Evolutionary conservation across 2,329 filamentous ascomycete species (phyloP), one percentile per base, ranked within the genome.

Genomic region (Ambrosiella xylebori): DNA sequence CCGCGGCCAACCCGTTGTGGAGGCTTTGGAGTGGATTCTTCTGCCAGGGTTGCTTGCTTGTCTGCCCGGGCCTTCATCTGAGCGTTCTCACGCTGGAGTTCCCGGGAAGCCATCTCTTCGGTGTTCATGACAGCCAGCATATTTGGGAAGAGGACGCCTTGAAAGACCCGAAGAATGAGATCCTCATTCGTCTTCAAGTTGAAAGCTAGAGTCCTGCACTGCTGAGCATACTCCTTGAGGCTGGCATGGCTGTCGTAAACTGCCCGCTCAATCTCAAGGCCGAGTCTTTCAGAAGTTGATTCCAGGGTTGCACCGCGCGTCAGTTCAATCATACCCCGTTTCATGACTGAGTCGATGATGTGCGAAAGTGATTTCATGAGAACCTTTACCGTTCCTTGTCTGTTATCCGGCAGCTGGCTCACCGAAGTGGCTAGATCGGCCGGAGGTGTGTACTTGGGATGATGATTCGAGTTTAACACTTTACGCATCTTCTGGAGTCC

Each of bases 1-100:
- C 96, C 90, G 11, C 93, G 93, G 69, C 97, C 97, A 73, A 97
- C 91, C 1, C 91, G 96, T 64, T 87, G 82, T 65, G 89, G 80
- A 59, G 96, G 84, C 2, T 89, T 82, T 3, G 90, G 88, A 54
- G 80, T 77, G 15, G 86, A 81, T 17, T 86, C 80, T 12, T 88
- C 80, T 61, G 91, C 82, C 39, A 95, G 78, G 52, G 93, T 90
- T 51, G 91, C 86, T 68, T 91, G 86, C 65, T 89, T 87, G 66
- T 93, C 87, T 0, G 82, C 81, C 61, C 81, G 79, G 55, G 86
- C 85, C 68, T 86, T 85, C 76, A 91, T 82, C 64, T 84, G 81
- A 13, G 85, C 85, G 27, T 81, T 85, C 67, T 88, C 80, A 36
- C 78, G 78, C 68, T 95, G 88, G 66, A 90, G 77, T 68, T 97